Evolutionary conservation across 148 eudicot species (phyloP).

Genomic region (Beta vulgaris): DNA sequence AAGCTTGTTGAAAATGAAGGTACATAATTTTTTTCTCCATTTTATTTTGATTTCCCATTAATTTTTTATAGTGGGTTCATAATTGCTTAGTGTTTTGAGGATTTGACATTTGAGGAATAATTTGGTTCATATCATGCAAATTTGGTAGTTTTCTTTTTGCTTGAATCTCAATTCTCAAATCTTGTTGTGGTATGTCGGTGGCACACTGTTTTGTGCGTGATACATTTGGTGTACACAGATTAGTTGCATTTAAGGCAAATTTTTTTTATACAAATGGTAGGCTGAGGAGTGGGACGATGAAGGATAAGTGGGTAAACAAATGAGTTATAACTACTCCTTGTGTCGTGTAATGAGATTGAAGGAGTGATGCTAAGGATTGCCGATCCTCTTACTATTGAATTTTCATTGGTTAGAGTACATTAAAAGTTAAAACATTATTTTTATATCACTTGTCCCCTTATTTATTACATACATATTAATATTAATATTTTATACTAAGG

Average conservation of each 20-base stretch:
- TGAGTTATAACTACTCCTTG: too few relatives aligned
- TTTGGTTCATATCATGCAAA: background rate
- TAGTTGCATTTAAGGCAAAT: background rate
- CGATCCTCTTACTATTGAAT: too few relatives aligned
- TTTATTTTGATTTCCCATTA: background rate
- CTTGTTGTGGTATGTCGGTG: background rate
- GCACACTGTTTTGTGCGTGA: too few relatives aligned
- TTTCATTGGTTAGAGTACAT: too few relatives aligned
- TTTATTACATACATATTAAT: too few relatives aligned
- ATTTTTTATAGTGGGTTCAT: background rate
- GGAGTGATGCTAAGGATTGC: too few relatives aligned
- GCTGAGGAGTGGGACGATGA: background rate
- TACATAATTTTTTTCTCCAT: background rate
- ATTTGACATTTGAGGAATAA: background rate
- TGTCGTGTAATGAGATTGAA: too few relatives aligned
- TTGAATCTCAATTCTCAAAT: background rate
- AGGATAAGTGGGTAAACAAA: too few relatives aligned
- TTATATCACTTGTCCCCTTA: too few relatives aligned
- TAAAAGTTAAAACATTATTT: too few relatives aligned
- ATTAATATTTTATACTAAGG: too few relatives aligned
- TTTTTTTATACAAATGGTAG: background rate
- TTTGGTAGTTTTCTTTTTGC: background rate
- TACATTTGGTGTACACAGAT: too few relatives aligned
- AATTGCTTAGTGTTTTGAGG: background rate
- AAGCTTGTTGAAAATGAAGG: constrained; percentile 35